Conservation (phyloP, 179 eudicot species). For the Corrigiola litoralis region DNA sequence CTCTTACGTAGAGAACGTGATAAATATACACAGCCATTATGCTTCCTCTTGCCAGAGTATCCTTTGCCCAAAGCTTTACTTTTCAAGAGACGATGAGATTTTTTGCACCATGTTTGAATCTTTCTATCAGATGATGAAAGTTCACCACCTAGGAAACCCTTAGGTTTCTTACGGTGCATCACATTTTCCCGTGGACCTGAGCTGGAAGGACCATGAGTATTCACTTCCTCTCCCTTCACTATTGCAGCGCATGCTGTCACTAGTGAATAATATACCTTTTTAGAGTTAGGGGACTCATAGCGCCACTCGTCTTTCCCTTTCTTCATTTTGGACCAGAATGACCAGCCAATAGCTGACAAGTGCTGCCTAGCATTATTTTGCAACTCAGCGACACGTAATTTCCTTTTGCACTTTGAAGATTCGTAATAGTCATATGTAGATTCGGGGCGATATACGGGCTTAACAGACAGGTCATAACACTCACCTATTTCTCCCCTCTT, state of each 20-base stretch:
- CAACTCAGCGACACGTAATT: slow-evolving; percentile 2
- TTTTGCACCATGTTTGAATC: slow-evolving; percentile 12
- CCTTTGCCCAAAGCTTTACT: background rate
- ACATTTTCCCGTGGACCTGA: slow-evolving; percentile 5
- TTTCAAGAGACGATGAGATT: background rate
- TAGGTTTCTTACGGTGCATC: slow-evolving; percentile 11
- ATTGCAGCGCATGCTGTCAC: slow-evolving; percentile 45
- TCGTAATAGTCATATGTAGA: slow-evolving; percentile 39
- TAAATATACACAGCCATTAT: background rate
- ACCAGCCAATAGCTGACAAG: slow-evolving; percentile 69
- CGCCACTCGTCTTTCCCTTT: slow-evolving; percentile 29
- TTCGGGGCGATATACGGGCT: slow-evolving; percentile 49
- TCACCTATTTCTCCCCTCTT: background rate
- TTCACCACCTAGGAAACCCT: slow-evolving; percentile 9
- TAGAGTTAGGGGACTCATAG: slow-evolving; percentile 45
- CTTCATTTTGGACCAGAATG: slow-evolving; percentile 30
- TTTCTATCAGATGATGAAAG: slow-evolving; percentile 8
- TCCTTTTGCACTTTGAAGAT: too few relatives aligned
- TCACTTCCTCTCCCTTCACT: slow-evolving; percentile 14
- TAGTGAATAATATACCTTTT: slow-evolving; percentile 41
- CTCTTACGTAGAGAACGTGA: background rate
- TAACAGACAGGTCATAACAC: slow-evolving; percentile 18
- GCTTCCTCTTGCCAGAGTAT: slow-evolving; percentile 26
- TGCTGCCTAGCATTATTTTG: slow-evolving; percentile 50
- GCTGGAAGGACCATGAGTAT: background rate